phyloP scores from a whole-genome alignment of 176 grass and related monocot genomes.

The maize (Zea mays) region Zm-B73-REFERENCE-NAM-5.0 NC_050101.1:175755501-175756000 shows the following conservation, averaged over 20 bases:
- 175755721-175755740: slow-evolving; percentile 24
- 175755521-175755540: slow-evolving; percentile 48
- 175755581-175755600: too few relatives aligned
- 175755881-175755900: too few relatives aligned
- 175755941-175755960: too few relatives aligned
- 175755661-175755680: too few relatives aligned
- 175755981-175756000: too few relatives aligned
- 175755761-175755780: slow-evolving; percentile 13
- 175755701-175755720: neutral
- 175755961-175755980: too few relatives aligned
- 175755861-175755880: neutral
- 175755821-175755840: slow-evolving; percentile 42
- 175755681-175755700: neutral
- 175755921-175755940: too few relatives aligned
- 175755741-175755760: slow-evolving; percentile 24
- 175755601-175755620: too few relatives aligned
- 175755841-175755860: slow-evolving; percentile 33
- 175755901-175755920: too few relatives aligned
- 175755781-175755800: slow-evolving; percentile 5
- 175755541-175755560: slow-evolving; percentile 15
- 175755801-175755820: neutral
- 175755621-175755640: too few relatives aligned
- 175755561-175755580: too few relatives aligned
- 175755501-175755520: slow-evolving; percentile 75
- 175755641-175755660: too few relatives aligned